Percentiles rank a stretch among this genome's conserved stretches.
Conservation (phyloP, 495 filamentous ascomycete genomes). For the Astrothelium macrocarpum region DNA sequence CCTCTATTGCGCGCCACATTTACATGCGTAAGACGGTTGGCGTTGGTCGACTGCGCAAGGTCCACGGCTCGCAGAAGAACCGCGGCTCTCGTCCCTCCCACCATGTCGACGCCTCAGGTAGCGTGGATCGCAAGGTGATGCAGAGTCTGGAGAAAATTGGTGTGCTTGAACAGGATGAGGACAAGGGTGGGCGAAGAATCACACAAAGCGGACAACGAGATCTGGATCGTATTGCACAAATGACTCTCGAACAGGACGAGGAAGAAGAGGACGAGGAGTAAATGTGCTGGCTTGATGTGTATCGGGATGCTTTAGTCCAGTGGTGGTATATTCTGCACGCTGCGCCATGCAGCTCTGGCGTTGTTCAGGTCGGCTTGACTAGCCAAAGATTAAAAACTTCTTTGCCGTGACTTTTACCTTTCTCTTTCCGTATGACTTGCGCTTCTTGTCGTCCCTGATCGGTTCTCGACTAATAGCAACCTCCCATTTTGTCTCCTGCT, state of each 20-base stretch:
- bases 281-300: conserved; percentile 7
- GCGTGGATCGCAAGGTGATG: conserved; percentile 90
- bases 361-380: neutral
- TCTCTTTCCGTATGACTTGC: neutral
- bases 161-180: conserved; percentile 90
- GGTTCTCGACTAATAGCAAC: neutral
- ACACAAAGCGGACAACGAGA: conserved; percentile 96
- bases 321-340: neutral
- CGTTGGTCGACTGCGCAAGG: conserved; percentile 84
- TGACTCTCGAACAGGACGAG: conserved; percentile 59
- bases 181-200: conserved; percentile 93
- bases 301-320: neutral
- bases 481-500: too few relatives aligned
- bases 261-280: conserved; percentile 54
- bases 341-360: neutral
- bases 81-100: conserved; percentile 82
- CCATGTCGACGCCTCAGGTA: conserved; percentile 90
- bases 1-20: conserved; percentile 91
- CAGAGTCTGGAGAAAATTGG: conserved; percentile 98
- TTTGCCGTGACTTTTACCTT: neutral
- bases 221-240: conserved; percentile 87
- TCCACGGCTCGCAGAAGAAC: conserved; percentile 94
- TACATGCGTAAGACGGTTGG: conserved; percentile 99
- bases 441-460: neutral
- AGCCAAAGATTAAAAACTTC: neutral